Conservation (phyloP, 169 alveolate species). For the Cryptosporidium tyzzeri region DNA sequence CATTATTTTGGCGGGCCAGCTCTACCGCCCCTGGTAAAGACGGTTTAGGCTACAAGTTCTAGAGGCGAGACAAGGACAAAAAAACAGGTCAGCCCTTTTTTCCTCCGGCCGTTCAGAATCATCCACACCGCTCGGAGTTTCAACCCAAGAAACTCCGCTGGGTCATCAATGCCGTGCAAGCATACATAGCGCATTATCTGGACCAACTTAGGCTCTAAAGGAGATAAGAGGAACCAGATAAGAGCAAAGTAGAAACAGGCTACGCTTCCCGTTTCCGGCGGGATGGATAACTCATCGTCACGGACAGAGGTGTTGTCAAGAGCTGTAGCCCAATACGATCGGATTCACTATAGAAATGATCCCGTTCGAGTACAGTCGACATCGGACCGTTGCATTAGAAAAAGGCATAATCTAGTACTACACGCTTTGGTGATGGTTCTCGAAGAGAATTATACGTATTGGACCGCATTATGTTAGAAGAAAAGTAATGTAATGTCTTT, state of each 20-base stretch:
- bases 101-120: constrained; percentile 72
- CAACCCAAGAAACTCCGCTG: constrained; percentile 41
- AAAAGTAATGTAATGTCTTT: background rate
- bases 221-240: background rate
- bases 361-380: constrained; percentile 90
- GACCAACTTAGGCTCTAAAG: background rate
- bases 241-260: constrained; percentile 38
- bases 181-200: constrained; percentile 4
- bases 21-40: too few species aligned
- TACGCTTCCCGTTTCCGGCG: constrained; percentile 81
- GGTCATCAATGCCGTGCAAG: constrained; percentile 75
- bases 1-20: too few species aligned
- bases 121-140: constrained; percentile 70
- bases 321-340: constrained; percentile 84
- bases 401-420: background rate
- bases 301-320: constrained; percentile 87
- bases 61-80: too few species aligned
- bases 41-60: too few species aligned
- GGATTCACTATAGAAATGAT: constrained; percentile 88
- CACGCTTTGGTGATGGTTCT: constrained; percentile 57
- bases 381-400: background rate
- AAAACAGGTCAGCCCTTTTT: too few species aligned
- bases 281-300: constrained; percentile 86
- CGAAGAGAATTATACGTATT: constrained; percentile 6
- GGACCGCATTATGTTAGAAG: background rate